These are phyloP conservation scores for Fusarium sp. DNA, from an alignment of 2,329 filamentous ascomycete genomes.

Conservation along the genomic window DNA sequence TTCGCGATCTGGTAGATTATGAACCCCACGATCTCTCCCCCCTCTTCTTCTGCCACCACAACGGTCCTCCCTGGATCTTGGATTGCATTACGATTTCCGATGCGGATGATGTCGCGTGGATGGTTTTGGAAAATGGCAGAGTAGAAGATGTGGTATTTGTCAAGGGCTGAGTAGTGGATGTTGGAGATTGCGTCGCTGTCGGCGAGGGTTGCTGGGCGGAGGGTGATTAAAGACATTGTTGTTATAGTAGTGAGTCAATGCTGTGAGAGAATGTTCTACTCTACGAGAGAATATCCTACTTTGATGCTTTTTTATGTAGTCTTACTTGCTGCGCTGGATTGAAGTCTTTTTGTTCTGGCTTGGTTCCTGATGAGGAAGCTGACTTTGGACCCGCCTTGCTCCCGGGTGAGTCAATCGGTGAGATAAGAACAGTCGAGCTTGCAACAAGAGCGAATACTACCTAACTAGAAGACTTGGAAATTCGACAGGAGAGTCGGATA, in stretches of 20 bases:
- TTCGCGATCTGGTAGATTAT: constrained; percentile 27
- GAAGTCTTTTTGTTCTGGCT: background rate
- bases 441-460: background rate
- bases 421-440: background rate
- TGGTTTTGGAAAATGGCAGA: constrained; percentile 35
- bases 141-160: constrained; percentile 38
- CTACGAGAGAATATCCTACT: background rate
- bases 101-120: constrained; percentile 29
- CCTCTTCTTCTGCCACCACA: constrained; percentile 33
- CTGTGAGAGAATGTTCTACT: too few relatives aligned
- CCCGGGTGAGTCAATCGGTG: constrained; percentile 29
- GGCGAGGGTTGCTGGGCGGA: constrained; percentile 33
- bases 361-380: constrained; percentile 34
- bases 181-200: constrained; percentile 32
- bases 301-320: constrained; percentile 7
- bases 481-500: background rate
- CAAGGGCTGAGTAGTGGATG: constrained; percentile 35
- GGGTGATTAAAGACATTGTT: constrained; percentile 23
- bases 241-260: background rate
- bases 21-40: constrained; percentile 31
- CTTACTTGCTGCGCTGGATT: background rate
- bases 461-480: background rate
- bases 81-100: constrained; percentile 26
- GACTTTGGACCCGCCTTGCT: constrained; percentile 6
- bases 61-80: constrained; percentile 27